Conservation (phyloP, 2,329 filamentous ascomycete species). For the Penicillium sp. region DNA sequence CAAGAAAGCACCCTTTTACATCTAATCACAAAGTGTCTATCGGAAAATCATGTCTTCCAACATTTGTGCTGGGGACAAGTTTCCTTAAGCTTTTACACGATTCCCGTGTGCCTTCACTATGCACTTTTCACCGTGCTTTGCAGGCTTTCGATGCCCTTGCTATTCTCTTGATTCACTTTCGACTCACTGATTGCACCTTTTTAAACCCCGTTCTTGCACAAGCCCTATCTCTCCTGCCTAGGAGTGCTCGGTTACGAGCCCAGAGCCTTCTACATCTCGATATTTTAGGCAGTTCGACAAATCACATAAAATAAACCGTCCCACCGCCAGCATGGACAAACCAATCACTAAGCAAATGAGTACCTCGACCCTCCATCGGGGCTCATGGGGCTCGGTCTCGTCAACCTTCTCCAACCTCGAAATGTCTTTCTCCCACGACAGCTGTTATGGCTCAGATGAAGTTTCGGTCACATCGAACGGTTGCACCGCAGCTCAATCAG, state of each 20-base stretch:
- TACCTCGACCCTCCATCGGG: constrained; percentile 25
- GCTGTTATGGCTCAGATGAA: constrained; percentile 42
- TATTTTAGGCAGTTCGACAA: not conserved
- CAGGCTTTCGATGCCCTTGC: constrained; percentile 36
- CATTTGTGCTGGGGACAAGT: constrained; percentile 27
- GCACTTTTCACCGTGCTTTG: constrained; percentile 29
- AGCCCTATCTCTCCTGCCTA: not conserved
- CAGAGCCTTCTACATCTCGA: not conserved
- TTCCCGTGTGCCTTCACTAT: constrained; percentile 32
- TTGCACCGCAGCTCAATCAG: constrained; percentile 25
- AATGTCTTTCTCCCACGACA: constrained; percentile 41
- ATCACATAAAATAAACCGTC: not conserved
- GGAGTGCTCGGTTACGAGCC: not conserved
- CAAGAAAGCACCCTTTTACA: constrained; percentile 5
- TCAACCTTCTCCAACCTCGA: constrained; percentile 40
- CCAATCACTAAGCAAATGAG: constrained; percentile 27
- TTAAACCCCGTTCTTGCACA: not conserved
- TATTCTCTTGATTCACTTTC: constrained; percentile 6
- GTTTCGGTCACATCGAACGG: constrained; percentile 35
- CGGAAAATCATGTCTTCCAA: constrained; percentile 27
- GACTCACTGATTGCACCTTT: constrained; percentile 12
- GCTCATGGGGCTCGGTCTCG: constrained; percentile 41
- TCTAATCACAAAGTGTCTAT: constrained; percentile 4
- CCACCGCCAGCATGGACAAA: constrained; percentile 5
- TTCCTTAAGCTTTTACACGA: constrained; percentile 28